Conservation (phyloP, 805 yeast species). For the Candida vartiovaarae region DNA sequence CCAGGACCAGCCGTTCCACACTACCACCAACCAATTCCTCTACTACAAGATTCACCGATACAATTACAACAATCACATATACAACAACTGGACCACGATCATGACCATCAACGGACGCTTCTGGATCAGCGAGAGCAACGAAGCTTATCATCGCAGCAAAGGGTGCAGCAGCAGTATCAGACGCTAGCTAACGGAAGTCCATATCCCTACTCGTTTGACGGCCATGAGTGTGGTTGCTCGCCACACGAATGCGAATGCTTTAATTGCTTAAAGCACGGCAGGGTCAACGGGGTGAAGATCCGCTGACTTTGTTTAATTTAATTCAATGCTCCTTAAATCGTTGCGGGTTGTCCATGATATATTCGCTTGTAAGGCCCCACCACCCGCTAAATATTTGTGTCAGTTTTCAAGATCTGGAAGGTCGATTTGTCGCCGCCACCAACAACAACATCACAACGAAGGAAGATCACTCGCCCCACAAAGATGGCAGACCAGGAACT, state of each 20-base stretch:
- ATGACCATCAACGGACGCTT: too few relatives aligned
- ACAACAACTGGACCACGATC: neutral
- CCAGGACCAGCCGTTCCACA: neutral
- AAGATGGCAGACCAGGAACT: constrained; percentile 39
- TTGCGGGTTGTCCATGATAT: too few relatives aligned
- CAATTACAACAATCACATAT: neutral
- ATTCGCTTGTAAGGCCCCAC: too few relatives aligned
- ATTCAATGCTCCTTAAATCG: neutral
- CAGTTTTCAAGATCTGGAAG: too few relatives aligned
- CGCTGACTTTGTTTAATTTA: neutral
- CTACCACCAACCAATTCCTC: neutral
- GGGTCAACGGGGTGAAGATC: constrained; percentile 13
- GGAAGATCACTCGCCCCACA: neutral
- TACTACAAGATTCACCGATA: neutral
- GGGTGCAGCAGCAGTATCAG: too few relatives aligned
- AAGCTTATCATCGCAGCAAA: too few relatives aligned
- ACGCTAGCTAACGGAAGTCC: too few relatives aligned
- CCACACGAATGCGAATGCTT: constrained; percentile 19
- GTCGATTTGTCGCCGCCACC: too few relatives aligned
- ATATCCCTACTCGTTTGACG: neutral
- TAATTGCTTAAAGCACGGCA: constrained; percentile 18
- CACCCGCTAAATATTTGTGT: too few relatives aligned
- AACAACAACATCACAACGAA: too few relatives aligned
- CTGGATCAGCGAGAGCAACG: too few relatives aligned
- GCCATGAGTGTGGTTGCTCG: constrained; percentile 19